phyloP scores from a whole-genome alignment of 202 grass and related monocot genomes.

The Panicum virgatum region DNA sequence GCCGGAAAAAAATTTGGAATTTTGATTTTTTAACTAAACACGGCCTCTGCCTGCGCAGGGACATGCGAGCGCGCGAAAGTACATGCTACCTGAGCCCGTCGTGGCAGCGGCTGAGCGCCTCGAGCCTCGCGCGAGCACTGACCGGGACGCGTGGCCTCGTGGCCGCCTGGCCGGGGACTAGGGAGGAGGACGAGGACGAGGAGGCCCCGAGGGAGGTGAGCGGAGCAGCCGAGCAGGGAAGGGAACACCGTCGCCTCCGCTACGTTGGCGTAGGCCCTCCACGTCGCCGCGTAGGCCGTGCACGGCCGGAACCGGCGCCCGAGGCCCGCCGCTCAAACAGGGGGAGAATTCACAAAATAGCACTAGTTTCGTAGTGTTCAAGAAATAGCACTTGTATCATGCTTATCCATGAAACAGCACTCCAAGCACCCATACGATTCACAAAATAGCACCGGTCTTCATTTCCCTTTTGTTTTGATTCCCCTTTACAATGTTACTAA shows the following conservation, averaged over 20 bases:
- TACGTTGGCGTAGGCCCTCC: not conserved
- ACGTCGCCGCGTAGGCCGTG: slow-evolving; percentile 2
- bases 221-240: not conserved
- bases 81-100: not conserved
- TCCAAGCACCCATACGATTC: too few relatives aligned
- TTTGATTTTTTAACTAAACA: too few relatives aligned
- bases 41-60: not conserved
- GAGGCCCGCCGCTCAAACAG: not conserved
- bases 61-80: not conserved
- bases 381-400: too few relatives aligned
- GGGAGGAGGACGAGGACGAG: not conserved
- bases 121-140: not conserved
- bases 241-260: not conserved
- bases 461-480: too few relatives aligned
- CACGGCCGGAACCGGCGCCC: not conserved
- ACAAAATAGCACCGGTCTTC: too few relatives aligned
- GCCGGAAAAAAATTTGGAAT: too few relatives aligned
- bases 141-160: too few relatives aligned
- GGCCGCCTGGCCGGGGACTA: not conserved
- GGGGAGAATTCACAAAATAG: too few relatives aligned
- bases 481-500: too few relatives aligned
- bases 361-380: too few relatives aligned
- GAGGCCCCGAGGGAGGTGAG: not conserved
- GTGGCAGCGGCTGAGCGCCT: not conserved
- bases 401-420: too few relatives aligned